Percentiles rank a stretch among this genome's conserved stretches.
Evolutionary conservation across 305 asterid species (phyloP).

Genomic region (Fraxinus angustifolia): DNA sequence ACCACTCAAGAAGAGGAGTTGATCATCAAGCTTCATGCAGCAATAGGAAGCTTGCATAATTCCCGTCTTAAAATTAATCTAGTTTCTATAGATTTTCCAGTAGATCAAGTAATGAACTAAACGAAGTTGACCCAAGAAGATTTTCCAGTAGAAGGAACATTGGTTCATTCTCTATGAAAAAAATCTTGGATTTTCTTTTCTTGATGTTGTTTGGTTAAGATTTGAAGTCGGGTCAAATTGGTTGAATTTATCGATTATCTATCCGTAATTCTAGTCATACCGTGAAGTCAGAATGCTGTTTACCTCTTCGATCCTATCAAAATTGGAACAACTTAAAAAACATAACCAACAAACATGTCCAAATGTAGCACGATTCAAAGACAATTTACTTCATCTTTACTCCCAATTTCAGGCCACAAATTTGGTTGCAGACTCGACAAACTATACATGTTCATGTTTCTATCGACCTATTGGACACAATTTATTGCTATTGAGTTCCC

Average conservation of each 20-base stretch:
- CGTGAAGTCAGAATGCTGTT: constrained; percentile 22
- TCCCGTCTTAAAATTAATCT: background rate
- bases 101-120: background rate
- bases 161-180: no score
- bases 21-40: constrained; percentile 76
- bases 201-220: no score
- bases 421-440: no score
- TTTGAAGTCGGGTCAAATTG: no score
- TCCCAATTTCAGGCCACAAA: constrained; percentile 38
- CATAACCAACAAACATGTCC: constrained; percentile 15
- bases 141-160: background rate
- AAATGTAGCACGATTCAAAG: background rate
- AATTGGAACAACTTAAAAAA: constrained; percentile 20
- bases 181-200: no score
- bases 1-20: constrained; percentile 74
- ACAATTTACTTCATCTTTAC: constrained; percentile 41
- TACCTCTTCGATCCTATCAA: constrained; percentile 32
- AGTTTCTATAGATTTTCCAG: background rate
- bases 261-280: no score
- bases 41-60: constrained; percentile 74
- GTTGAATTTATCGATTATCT: no score
- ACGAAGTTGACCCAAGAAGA: no score
- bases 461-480: no score
- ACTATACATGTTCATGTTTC: no score
- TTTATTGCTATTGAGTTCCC: no score